Evolutionary conservation across 2,329 filamentous ascomycete species (phyloP).

Genomic region (Xylaria multiplex): DNA sequence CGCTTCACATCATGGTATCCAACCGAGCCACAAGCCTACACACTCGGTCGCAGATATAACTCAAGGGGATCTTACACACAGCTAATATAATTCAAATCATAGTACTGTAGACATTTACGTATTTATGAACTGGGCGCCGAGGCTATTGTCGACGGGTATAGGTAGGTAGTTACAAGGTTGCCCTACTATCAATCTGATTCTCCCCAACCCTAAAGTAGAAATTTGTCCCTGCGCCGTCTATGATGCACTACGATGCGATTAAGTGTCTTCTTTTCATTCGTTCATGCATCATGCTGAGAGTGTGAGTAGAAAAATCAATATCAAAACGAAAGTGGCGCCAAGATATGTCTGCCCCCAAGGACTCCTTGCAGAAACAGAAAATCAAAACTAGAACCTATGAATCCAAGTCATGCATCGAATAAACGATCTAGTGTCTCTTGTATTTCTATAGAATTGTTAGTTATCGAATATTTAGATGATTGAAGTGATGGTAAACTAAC

Average conservation of each 20-base stretch:
- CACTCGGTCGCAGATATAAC: not conserved
- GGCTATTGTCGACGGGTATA: not conserved
- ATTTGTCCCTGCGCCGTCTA: conserved; percentile 32
- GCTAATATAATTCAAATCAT: not conserved
- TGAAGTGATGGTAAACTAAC: conserved; percentile 67
- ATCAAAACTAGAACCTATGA: conserved; percentile 22
- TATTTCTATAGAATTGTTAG: conserved; percentile 37
- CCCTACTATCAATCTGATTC: conserved; percentile 35
- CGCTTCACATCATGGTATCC: too few relatives aligned
- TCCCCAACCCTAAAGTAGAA: conserved; percentile 11
- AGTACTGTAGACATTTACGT: conserved; percentile 18
- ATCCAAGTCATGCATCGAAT: conserved; percentile 21
- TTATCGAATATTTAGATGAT: not conserved
- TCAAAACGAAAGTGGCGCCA: conserved; percentile 31
- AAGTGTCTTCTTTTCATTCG: conserved; percentile 26
- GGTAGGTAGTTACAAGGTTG: conserved; percentile 34
- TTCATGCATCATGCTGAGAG: conserved; percentile 31
- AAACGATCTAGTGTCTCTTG: conserved; percentile 39
- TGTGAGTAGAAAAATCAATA: conserved; percentile 19
- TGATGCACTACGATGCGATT: conserved; percentile 33
- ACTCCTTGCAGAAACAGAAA: conserved; percentile 36
- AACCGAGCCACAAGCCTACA: too few relatives aligned
- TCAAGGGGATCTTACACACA: not conserved
- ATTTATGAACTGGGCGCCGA: conserved; percentile 11
- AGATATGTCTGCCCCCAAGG: conserved; percentile 32